These are phyloP conservation scores for Sporobolomyces pararoseus DNA, from an alignment of 768 basidiomycete genomes.

Conservation along the genomic window DNA sequence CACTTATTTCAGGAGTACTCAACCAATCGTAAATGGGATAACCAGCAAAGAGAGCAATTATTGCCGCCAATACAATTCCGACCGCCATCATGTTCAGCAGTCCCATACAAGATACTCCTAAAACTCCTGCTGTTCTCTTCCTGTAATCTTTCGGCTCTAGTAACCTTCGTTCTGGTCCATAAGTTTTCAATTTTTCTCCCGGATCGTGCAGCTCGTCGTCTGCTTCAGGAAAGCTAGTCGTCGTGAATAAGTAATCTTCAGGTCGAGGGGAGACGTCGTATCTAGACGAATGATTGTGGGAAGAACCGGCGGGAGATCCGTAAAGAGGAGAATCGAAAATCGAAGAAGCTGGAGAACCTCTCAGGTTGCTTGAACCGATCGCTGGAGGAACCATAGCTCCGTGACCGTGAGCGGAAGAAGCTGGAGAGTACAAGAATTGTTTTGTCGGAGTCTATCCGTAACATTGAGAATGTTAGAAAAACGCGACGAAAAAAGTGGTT, in stretches of 20 bases:
- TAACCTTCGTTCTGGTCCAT: conserved; percentile 52
- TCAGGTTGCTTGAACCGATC: background rate
- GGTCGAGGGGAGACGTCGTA: conserved; percentile 15
- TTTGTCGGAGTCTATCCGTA: conserved; percentile 30
- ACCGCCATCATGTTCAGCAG: conserved; percentile 73
- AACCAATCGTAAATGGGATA: conserved; percentile 72
- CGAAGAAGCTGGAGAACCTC: conserved; percentile 5
- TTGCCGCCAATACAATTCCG: conserved; percentile 62
- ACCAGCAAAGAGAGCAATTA: conserved; percentile 77
- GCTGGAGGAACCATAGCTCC: background rate
- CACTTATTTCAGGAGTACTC: conserved; percentile 40
- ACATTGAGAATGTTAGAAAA: no score
- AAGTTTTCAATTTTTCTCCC: conserved; percentile 6
- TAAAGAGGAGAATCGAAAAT: conserved; percentile 10
- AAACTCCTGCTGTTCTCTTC: conserved; percentile 51
- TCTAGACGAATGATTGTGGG: background rate
- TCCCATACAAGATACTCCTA: conserved; percentile 71
- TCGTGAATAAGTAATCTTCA: conserved; percentile 19
- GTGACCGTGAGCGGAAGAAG: conserved; percentile 5
- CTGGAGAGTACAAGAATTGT: conserved; percentile 20
- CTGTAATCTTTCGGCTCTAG: conserved; percentile 62
- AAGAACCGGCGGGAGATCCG: conserved; percentile 12
- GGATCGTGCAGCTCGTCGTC: conserved; percentile 40
- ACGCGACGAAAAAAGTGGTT: no score
- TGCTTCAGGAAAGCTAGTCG: conserved; percentile 19